Base-by-base conservation (phyloP, 495 filamentous ascomycete genomes). In the Recurvomyces mirabilis region DNA sequence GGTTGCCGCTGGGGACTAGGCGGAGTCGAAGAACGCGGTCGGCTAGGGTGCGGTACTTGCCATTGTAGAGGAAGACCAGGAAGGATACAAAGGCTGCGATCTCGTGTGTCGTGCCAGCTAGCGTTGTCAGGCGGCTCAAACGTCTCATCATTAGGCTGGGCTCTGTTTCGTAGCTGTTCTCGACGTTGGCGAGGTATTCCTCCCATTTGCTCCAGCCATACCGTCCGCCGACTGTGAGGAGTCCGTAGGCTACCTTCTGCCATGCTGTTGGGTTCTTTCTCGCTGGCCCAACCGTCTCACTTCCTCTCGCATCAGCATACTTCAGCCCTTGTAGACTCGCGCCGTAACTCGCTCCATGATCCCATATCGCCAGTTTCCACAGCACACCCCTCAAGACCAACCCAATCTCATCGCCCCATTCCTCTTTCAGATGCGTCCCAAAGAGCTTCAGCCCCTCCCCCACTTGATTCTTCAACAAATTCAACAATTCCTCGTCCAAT, bases 311-410 rank as follows among this genome's bases (percentile, higher is more conserved):
- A 58, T 96, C 91, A 18, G 80, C 81, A 56, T 93, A 95, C 54
- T 78, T 77, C 7, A 96, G 74, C 46, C 91, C 91, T 57, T 96
- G 91, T 22, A 99, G 66, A 3, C 83, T 79, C 13, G 93, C 93
- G 43, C 91, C 91, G 59, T 99, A 99, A 0, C 84, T 88, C 15
- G 93, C 82, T 65, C 94, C 73, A 60, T 94, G 84, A 59, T 96
- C 88, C 91, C 91, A 99, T 38, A 96, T 83, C 1, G 82, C 82
- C 47, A 99, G 72, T 60, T 96, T 96, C 69, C 93, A 99, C 13
- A 99, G 68, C 2, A 87, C 68, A 5, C 79, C 75, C 11, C 93
- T 75, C 41, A 99, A 69, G 0, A 67, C 70, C 17, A 94, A 68
- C 40, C 80, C 69, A 33, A 96, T 88, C 63, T 96, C 91, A 32